These are phyloP conservation scores for Akanthomyces lecanii DNA, from an alignment of 2,329 filamentous ascomycete species.

Conservation along the genomic window DNA sequence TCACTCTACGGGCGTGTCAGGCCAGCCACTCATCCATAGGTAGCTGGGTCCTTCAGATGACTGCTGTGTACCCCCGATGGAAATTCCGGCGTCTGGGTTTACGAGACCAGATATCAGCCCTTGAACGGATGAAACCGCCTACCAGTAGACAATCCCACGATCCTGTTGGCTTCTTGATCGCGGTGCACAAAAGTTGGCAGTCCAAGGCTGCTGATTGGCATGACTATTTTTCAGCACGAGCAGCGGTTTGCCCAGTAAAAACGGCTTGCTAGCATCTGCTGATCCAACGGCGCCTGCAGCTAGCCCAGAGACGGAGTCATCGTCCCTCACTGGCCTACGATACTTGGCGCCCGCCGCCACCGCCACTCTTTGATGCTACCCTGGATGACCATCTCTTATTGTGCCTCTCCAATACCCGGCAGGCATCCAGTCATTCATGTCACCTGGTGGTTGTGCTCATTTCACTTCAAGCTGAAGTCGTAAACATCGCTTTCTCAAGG, in stretches of 20 bases:
- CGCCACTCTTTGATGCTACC: slow-evolving; percentile 1
- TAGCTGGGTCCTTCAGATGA: too few relatives aligned
- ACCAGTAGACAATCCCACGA: background rate
- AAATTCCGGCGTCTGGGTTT: too few relatives aligned
- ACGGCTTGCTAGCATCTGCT: background rate
- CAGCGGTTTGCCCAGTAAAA: background rate
- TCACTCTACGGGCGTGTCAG: too few relatives aligned
- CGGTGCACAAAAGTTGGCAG: background rate
- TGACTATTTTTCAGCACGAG: background rate
- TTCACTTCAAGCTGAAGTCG: background rate
- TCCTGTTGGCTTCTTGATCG: background rate
- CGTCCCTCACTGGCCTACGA: background rate
- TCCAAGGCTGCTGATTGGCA: slow-evolving; percentile 1
- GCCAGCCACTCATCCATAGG: too few relatives aligned
- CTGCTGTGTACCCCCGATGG: too few relatives aligned
- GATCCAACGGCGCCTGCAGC: background rate
- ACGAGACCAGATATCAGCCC: background rate
- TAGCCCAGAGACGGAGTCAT: background rate
- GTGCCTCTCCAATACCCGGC: background rate
- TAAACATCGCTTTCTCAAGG: background rate
- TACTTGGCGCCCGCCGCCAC: background rate
- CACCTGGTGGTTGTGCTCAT: too few relatives aligned
- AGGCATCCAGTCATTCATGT: background rate
- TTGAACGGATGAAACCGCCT: too few relatives aligned
- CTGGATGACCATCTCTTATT: background rate